A percentile compares a stretch with the other conserved stretches of the same genome.
Conservation (phyloP, 805 yeast species). For the Helenozyma baotianmanensis region DNA sequence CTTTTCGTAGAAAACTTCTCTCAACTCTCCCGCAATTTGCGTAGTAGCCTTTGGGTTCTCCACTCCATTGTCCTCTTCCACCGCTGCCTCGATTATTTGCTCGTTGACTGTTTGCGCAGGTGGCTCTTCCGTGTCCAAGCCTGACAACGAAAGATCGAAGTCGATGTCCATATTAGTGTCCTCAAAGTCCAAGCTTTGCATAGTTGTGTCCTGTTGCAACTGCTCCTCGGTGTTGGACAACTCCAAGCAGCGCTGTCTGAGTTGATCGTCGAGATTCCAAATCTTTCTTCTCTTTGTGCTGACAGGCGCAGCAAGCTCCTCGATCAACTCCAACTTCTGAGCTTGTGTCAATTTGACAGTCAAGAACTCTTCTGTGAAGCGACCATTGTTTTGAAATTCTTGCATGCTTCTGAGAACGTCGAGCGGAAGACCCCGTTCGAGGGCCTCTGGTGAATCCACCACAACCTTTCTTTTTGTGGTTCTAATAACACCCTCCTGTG, state of each 20-base stretch:
- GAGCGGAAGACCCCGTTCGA: slow-evolving; percentile 40
- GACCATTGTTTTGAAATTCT: slow-evolving; percentile 17
- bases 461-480: slow-evolving; percentile 44
- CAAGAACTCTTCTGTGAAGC: slow-evolving; percentile 16
- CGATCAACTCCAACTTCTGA: slow-evolving; percentile 31
- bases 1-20: slow-evolving; percentile 25
- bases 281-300: slow-evolving; percentile 25
- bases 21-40: slow-evolving; percentile 48
- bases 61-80: slow-evolving; percentile 14
- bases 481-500: slow-evolving; percentile 41
- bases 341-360: slow-evolving; percentile 24
- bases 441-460: slow-evolving; percentile 42
- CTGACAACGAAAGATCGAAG: slow-evolving; percentile 25
- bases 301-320: slow-evolving; percentile 30
- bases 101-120: slow-evolving; percentile 5
- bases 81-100: slow-evolving; percentile 4
- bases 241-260: slow-evolving; percentile 26
- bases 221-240: slow-evolving; percentile 20
- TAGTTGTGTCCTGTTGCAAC: slow-evolving; percentile 3
- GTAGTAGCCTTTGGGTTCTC: slow-evolving; percentile 46
- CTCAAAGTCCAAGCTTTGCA: slow-evolving; percentile 5
- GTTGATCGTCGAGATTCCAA: slow-evolving; percentile 28
- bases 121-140: slow-evolving; percentile 20
- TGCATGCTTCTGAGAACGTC: slow-evolving; percentile 31
- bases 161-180: slow-evolving; percentile 19